Evolutionary conservation across 768 basidiomycete species (phyloP), one percentile per base, ranked within the genome.

Genomic region (Rhizopogon vinicolor): DNA sequence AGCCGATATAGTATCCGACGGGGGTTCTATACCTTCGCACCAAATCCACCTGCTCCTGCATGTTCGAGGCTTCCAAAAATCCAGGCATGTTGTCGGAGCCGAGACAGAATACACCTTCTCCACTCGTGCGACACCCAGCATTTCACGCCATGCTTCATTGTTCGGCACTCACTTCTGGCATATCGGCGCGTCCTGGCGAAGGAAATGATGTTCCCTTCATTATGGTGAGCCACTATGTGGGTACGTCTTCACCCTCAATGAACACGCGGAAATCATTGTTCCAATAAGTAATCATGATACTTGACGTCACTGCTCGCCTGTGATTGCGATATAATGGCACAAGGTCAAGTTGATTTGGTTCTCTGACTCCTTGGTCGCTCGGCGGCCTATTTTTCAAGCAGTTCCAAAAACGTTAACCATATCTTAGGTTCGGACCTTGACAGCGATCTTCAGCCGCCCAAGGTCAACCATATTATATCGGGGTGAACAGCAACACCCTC

Each of bases 31-130:
- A 25, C 19, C 14, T 22, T 10, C 19, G 35, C 9, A 10, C 35
- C 19, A 35, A 35, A 7, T 42, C 46, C 46, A n/a, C 31, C 33
- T 22, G 22, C 22, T 22, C 3, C n/a, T 13, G 29, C 16, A 29
- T 46, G 29, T 31, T 46, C 41, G 29, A 31, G 31, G 18, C 45
- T 33, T 48, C 18, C 18, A 19, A 10, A 48, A 12, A 33, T 51
- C 41, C 25, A 55, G 54, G 44, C 42, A 44, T 28, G 52, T 16
- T 35, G 40, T 59, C 53, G 58, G 58, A 39, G 46, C 57, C 57
- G 59, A 62, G 51, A 43, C 29, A 19, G 22, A 41, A 37, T 41
- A 29, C 4, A 29, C 2, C 18, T 7, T 18, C 8, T 41, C 25
- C 18, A 16, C 19, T 9, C 35, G 40, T 29, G 22, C 18, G 12